Base-by-base conservation (phyloP, 805 yeast species). In the Vanderwaltozyma polyspora region DNA sequence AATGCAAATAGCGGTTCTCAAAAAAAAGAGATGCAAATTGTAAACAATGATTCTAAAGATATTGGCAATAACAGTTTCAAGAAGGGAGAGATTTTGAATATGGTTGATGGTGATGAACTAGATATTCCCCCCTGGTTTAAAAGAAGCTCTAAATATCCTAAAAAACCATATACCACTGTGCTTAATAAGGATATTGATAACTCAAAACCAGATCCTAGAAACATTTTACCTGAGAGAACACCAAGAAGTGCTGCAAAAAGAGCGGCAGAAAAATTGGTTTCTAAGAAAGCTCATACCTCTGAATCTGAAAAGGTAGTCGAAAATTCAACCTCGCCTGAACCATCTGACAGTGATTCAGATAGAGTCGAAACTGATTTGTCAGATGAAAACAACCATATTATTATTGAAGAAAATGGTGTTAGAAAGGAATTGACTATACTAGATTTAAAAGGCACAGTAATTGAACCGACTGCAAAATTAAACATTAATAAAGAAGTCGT, bases 161-260 rank as follows among this genome's bases (percentile, higher is more conserved):
- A 35, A n/a, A 52, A 42, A 25, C 54, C 57, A n/a, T 50, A 51
- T 30, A 46, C 51, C 3, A 53, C 58, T 3, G 49, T 53, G 23
- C 31, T 48, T 19, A 38, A 46, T 32, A 48, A 47, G 19, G 55
- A 53, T 33, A 51, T 49, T 11, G 58, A 55, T 34, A 54, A 55
- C 35, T 49, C 58, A 5, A 44, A 44, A 38, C 55, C 51, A 6
- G 51, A 48, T 39, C 49, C 55, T 25, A 45, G 59, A 42, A 51
- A 49, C 39, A 45, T 50, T 21, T 33, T 53, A 24, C 57, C 59
- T 2, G 40, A 39, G 25, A 41, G 52, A 29, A 38, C 44, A 6
- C 48, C 52, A 25, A 50, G 57, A 22, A 41, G 35, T 32, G 59
- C 56, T n/a, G 60, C 59, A 11, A 49, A 41, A 35, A 43, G 46